Percentiles rank a stretch among this genome's conserved stretches.
These are phyloP conservation scores for Perkinsus olseni DNA, from an alignment of 169 alveolate genomes.

Conservation along the genomic window DNA sequence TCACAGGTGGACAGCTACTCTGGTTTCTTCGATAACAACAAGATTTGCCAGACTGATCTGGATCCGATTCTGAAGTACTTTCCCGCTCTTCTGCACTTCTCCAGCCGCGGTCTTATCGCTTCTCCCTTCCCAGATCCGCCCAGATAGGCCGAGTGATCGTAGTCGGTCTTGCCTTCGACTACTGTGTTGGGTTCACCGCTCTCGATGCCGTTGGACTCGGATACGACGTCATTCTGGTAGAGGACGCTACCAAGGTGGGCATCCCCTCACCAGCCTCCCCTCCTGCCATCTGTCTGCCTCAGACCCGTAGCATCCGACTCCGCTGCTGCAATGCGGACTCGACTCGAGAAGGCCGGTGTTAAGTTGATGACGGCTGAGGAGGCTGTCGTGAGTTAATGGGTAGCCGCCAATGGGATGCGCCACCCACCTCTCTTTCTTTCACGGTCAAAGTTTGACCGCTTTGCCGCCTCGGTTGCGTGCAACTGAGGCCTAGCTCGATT, in stretches of 20 bases:
- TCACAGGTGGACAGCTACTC: not conserved
- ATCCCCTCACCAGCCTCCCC: not conserved
- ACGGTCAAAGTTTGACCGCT: too few species aligned
- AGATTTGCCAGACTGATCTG: not conserved
- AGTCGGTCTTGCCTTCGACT: slow-evolving; percentile 58
- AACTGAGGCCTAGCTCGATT: too few species aligned
- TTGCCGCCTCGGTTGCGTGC: too few species aligned
- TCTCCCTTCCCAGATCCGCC: slow-evolving; percentile 8
- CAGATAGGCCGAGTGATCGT: slow-evolving; percentile 25
- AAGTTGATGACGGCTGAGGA: not conserved
- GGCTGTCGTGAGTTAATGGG: not conserved
- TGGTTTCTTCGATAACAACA: not conserved
- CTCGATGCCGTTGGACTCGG: slow-evolving; percentile 36
- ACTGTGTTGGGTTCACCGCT: slow-evolving; percentile 60
- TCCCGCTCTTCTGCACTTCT: not conserved
- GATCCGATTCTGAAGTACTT: not conserved
- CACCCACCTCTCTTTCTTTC: too few species aligned
- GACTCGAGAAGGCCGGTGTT: not conserved
- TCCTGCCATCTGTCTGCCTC: not conserved
- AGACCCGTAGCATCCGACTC: not conserved
- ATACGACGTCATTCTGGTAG: not conserved
- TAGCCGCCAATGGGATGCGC: too few species aligned
- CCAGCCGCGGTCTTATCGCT: not conserved
- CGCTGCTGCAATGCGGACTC: not conserved
- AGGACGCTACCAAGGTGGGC: not conserved